Percentiles rank a stretch among this genome's conserved stretches.
Conservation (phyloP, 306 rosid species). For the Geum urbanum region DNA sequence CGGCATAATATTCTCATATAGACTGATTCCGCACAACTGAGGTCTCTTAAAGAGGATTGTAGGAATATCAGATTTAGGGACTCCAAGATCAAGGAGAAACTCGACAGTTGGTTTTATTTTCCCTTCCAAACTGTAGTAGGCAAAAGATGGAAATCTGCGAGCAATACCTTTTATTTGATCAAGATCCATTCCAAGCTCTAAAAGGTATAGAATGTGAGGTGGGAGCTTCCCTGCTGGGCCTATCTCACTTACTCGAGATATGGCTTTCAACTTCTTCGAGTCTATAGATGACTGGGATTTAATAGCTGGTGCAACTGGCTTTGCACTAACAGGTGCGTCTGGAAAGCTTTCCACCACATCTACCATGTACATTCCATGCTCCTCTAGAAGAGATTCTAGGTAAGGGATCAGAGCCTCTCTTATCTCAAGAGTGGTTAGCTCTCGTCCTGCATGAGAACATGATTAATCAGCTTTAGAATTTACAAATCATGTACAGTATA, state of each 20-base stretch:
- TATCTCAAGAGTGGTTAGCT: slow-evolving; percentile 88
- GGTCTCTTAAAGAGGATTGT: slow-evolving; percentile 73
- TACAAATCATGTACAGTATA: no score
- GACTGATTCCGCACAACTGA: slow-evolving; percentile 89
- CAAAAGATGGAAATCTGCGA: slow-evolving; percentile 65
- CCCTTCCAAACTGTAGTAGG: slow-evolving; percentile 83
- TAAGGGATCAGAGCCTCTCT: slow-evolving; percentile 73
- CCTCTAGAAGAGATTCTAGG: slow-evolving; percentile 73
- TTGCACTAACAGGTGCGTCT: slow-evolving; percentile 51
- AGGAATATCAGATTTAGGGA: slow-evolving; percentile 63
- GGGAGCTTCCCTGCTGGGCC: slow-evolving; percentile 65
- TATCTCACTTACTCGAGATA: slow-evolving; percentile 57
- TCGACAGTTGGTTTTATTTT: slow-evolving; percentile 86
- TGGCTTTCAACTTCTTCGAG: slow-evolving; percentile 57
- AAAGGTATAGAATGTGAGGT: slow-evolving; percentile 69
- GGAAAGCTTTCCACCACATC: slow-evolving; percentile 73
- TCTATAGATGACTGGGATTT: slow-evolving; percentile 34
- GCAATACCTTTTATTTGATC: slow-evolving; percentile 64
- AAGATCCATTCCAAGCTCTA: slow-evolving; percentile 76
- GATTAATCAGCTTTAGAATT: slow-evolving; percentile 23
- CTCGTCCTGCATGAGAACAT: slow-evolving; percentile 60
- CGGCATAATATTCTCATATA: slow-evolving; percentile 74
- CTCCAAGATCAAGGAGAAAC: slow-evolving; percentile 85
- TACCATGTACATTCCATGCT: slow-evolving; percentile 48
- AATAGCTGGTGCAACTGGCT: slow-evolving; percentile 26